These are phyloP conservation scores for Leccinum incarnatum DNA, from an alignment of 768 basidiomycete genomes.

Conservation along the genomic window DNA sequence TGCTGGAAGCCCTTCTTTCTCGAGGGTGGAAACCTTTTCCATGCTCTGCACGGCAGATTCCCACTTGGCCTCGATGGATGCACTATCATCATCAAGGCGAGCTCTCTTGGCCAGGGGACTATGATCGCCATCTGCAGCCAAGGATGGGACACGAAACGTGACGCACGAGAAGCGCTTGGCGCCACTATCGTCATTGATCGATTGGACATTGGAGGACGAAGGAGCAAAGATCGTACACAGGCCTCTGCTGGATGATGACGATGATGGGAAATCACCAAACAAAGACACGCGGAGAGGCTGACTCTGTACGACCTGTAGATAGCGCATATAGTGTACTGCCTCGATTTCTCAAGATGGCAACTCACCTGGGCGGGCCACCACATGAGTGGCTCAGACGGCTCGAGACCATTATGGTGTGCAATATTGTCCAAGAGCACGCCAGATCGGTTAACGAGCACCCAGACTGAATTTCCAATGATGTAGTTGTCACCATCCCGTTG, in stretches of 20 bases:
- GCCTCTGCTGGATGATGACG: slow-evolving; percentile 24
- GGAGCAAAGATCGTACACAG: slow-evolving; percentile 31
- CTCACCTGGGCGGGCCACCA: slow-evolving; percentile 78
- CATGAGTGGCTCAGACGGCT: slow-evolving; percentile 25
- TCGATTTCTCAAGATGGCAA: neutral
- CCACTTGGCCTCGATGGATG: slow-evolving; percentile 42
- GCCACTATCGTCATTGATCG: slow-evolving; percentile 35
- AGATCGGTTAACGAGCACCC: slow-evolving; percentile 49
- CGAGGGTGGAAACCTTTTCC: slow-evolving; percentile 40
- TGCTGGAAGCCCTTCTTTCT: slow-evolving; percentile 50
- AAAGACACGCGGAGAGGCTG: slow-evolving; percentile 29
- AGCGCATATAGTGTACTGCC: slow-evolving; percentile 8
- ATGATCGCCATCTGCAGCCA: neutral
- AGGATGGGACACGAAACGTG: slow-evolving; percentile 30
- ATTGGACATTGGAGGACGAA: slow-evolving; percentile 40
- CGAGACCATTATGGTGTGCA: slow-evolving; percentile 23
- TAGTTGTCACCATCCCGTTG: slow-evolving; percentile 8
- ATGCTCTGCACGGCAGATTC: slow-evolving; percentile 45
- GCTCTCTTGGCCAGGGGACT: slow-evolving; percentile 47
- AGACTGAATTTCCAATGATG: slow-evolving; percentile 43
- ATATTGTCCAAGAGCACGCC: slow-evolving; percentile 35
- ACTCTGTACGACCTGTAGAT: slow-evolving; percentile 23
- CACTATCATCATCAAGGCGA: slow-evolving; percentile 34
- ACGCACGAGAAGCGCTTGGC: slow-evolving; percentile 43
- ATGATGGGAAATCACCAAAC: slow-evolving; percentile 31